Percentiles rank a stretch among this genome's conserved stretches.
Evolutionary conservation across 2,329 filamentous ascomycete genomes (phyloP).

Genomic region (Teratosphaeria nubilosa): DNA sequence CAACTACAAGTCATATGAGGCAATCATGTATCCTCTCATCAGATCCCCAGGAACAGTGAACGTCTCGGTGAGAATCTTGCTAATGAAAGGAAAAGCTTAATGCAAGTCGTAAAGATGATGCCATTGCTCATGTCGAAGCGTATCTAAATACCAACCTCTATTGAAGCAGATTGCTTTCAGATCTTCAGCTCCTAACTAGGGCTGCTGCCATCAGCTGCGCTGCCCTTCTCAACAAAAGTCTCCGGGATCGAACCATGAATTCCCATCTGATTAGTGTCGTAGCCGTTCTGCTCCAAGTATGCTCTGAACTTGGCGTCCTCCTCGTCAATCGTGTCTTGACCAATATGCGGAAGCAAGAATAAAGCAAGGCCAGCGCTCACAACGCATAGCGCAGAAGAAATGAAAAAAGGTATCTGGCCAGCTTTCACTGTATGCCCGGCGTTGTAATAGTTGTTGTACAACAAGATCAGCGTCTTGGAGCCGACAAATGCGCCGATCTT

Average conservation of each 20-base stretch:
- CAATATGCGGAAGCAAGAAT: slow-evolving; percentile 57
- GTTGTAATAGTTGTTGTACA: slow-evolving; percentile 25
- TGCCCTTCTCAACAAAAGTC: not conserved
- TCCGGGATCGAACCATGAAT: not conserved
- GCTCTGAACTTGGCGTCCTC: slow-evolving; percentile 69
- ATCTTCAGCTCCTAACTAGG: not conserved
- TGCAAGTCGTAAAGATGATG: too few species aligned
- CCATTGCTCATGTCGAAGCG: too few species aligned
- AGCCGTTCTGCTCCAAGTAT: slow-evolving; percentile 65
- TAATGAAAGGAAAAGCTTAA: too few species aligned
- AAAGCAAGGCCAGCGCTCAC: slow-evolving; percentile 60
- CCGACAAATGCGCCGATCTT: slow-evolving; percentile 75
- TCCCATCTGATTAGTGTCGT: slow-evolving; percentile 46
- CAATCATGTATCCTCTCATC: too few species aligned
- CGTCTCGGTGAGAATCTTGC: too few species aligned
- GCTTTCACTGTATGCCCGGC: slow-evolving; percentile 36
- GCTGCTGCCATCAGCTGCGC: not conserved
- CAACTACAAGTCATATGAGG: too few species aligned
- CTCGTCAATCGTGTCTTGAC: slow-evolving; percentile 66
- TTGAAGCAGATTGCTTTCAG: not conserved
- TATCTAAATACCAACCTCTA: too few species aligned
- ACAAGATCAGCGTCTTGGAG: slow-evolving; percentile 30
- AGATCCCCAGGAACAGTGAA: too few species aligned
- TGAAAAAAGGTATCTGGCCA: slow-evolving; percentile 83
- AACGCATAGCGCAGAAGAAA: slow-evolving; percentile 65